These are phyloP conservation scores for Ceratocystis diversiconidia DNA, from an alignment of 2,329 filamentous ascomycete genomes.

Conservation along the genomic window DNA sequence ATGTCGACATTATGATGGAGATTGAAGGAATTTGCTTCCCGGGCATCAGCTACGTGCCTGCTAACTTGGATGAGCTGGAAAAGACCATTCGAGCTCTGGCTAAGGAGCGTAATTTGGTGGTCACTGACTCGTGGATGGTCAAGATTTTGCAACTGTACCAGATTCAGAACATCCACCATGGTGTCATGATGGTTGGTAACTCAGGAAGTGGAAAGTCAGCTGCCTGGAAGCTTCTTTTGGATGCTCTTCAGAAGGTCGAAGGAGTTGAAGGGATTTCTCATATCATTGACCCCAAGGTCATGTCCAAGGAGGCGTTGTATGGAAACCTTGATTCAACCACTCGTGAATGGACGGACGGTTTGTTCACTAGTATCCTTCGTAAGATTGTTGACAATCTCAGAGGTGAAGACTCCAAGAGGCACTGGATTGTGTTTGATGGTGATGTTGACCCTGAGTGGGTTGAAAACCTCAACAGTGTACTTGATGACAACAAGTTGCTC, in stretches of 20 bases:
- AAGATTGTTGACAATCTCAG: slow-evolving; percentile 98
- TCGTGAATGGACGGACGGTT: slow-evolving; percentile 94
- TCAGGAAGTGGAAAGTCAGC: slow-evolving; percentile 96
- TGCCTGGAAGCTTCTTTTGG: slow-evolving; percentile 83
- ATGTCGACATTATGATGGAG: slow-evolving; percentile 73
- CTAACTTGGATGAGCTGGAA: slow-evolving; percentile 66
- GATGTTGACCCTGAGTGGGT: slow-evolving; percentile 99
- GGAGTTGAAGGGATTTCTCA: slow-evolving; percentile 88
- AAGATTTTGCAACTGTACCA: slow-evolving; percentile 96
- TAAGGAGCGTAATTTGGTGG: slow-evolving; percentile 69
- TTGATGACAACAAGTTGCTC: slow-evolving; percentile 96
- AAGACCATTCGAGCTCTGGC: slow-evolving; percentile 72
- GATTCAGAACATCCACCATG: slow-evolving; percentile 94
- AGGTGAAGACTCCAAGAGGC: slow-evolving; percentile 88
- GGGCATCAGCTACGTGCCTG: slow-evolving; percentile 81
- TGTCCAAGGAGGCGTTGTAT: slow-evolving; percentile 97
- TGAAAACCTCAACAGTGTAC: slow-evolving; percentile 97
- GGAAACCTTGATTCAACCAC: slow-evolving; percentile 93
- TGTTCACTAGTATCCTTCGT: slow-evolving; percentile 93
- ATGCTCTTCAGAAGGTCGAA: slow-evolving; percentile 82
- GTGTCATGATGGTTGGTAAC: slow-evolving; percentile 99
- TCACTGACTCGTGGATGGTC: slow-evolving; percentile 91
- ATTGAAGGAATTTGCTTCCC: slow-evolving; percentile 85
- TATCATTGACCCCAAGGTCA: slow-evolving; percentile 98
- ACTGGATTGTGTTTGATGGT: slow-evolving; percentile 99